phyloP scores from a whole-genome alignment of 2,329 filamentous ascomycete species.

The Diaporthe ampelina region DNA sequence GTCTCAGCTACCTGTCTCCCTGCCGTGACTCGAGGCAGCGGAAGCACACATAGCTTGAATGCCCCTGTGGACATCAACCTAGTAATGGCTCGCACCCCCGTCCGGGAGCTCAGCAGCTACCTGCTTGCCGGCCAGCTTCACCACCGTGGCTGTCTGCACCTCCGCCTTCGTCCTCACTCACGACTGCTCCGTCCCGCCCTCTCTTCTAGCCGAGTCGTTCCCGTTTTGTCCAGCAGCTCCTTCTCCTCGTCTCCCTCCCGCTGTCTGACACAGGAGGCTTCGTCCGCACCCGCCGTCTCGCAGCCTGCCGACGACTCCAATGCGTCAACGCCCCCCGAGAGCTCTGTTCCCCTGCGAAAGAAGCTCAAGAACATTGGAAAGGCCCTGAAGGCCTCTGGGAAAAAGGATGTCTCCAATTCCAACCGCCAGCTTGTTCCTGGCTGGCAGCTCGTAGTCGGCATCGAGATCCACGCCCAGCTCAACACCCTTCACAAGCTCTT shows the following conservation, averaged over 20 bases:
- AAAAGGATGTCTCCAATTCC: constrained; percentile 61
- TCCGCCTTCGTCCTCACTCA: constrained; percentile 4
- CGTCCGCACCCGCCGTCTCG: not conserved
- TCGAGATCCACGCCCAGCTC: constrained; percentile 97
- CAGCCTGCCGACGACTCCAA: constrained; percentile 1
- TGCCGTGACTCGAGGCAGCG: not conserved
- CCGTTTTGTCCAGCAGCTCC: not conserved
- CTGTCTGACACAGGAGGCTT: not conserved
- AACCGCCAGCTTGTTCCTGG: constrained; percentile 69
- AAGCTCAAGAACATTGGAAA: constrained; percentile 78
- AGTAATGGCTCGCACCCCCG: constrained; percentile 61
- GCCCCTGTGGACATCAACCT: too few relatives aligned
- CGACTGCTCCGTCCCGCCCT: not conserved
- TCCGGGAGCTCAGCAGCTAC: constrained; percentile 62
- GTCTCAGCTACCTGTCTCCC: too few relatives aligned
- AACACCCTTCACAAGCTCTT: constrained; percentile 93
- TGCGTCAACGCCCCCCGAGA: constrained; percentile 4
- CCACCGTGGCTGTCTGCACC: constrained; percentile 57
- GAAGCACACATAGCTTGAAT: too few relatives aligned
- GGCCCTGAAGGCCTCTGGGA: constrained; percentile 60
- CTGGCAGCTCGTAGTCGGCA: constrained; percentile 96
- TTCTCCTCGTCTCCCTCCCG: constrained; percentile 4
- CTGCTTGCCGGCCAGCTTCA: constrained; percentile 62
- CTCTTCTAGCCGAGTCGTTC: not conserved
- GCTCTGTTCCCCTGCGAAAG: constrained; percentile 73